These are phyloP conservation scores for Eimeria acervulina DNA, from an alignment of 169 alveolate species.

Conservation along the genomic window DNA sequence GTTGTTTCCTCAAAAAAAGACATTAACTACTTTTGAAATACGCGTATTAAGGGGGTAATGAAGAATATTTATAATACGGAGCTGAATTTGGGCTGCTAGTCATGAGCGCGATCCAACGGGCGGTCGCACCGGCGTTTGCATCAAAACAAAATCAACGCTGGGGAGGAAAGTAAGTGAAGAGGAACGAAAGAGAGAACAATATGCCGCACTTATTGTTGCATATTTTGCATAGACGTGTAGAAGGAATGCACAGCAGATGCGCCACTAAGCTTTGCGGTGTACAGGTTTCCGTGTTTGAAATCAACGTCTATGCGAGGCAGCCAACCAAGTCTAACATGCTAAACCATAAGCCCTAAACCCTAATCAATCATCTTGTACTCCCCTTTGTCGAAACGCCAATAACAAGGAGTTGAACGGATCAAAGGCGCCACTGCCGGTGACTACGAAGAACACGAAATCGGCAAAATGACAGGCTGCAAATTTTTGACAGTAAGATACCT, in stretches of 20 bases:
- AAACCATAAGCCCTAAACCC: not conserved
- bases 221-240: not conserved
- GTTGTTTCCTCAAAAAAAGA: not conserved
- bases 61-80: not conserved
- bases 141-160: not conserved
- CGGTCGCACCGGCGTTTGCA: not conserved
- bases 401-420: no score
- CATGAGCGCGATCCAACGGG: not conserved
- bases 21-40: not conserved
- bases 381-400: no score
- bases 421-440: no score
- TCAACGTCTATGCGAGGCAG: not conserved
- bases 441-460: no score
- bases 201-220: not conserved
- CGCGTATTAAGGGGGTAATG: not conserved
- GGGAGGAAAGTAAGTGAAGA: not conserved
- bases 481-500: no score
- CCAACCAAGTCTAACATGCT: no score
- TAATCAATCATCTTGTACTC: not conserved
- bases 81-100: not conserved
- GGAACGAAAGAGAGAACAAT: not conserved
- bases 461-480: no score
- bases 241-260: not conserved
- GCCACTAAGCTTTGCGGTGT: not conserved
- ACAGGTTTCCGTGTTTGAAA: not conserved